Evolutionary conservation across 192 early-diverging fungal species (phyloP), one percentile per base, ranked within the genome.

Genomic region (Allomyces macrogynus): DNA sequence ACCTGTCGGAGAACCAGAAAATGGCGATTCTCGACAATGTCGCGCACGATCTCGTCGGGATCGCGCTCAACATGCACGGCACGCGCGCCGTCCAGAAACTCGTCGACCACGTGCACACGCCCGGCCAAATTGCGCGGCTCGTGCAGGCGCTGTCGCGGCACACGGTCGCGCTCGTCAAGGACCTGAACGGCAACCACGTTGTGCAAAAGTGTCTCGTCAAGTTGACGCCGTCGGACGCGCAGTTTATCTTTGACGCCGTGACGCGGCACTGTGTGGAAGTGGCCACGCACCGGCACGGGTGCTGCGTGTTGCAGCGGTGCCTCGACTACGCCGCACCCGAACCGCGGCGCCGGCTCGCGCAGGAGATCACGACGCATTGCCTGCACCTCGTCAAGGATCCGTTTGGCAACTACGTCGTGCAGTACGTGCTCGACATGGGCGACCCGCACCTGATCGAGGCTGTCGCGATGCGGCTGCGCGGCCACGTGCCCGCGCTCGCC

Each of bases 371-470:
- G 23, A 76, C 74, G 26, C 67, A 89, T 70, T 87, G 84, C 0
- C 70, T 91, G 43, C 72, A 80, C 1, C 77, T 93, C 62, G 91
- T 93, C 0, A 84, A 93, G 73, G 91, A 93, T 68, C 87, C 87
- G 25, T 93, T 87, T 74, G 91, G 89, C 20, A 93, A 93, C 79
- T 93, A 93, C 66, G 91, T 93, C 14, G 88, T 93, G 57, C 91
- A 93, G 75, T 93, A 93, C 61, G 86, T 93, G 27, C 75, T 93
- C 60, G 91, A 93, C 63, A 74, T 93, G 42, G 78, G 77, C 5
- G 80, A 89, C 43, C 67, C 72, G 14, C 77, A 75, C 9, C 90
- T 81, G 63, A 80, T 84, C 16, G 86, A 90, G 70, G 70, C 79
- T 8, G 69, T 93, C 44, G 83, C 90, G 66, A 75, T 76, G 14